phyloP scores from a whole-genome alignment of 352 stramenopile genomes.

The Aphanomyces euteiches region DNA sequence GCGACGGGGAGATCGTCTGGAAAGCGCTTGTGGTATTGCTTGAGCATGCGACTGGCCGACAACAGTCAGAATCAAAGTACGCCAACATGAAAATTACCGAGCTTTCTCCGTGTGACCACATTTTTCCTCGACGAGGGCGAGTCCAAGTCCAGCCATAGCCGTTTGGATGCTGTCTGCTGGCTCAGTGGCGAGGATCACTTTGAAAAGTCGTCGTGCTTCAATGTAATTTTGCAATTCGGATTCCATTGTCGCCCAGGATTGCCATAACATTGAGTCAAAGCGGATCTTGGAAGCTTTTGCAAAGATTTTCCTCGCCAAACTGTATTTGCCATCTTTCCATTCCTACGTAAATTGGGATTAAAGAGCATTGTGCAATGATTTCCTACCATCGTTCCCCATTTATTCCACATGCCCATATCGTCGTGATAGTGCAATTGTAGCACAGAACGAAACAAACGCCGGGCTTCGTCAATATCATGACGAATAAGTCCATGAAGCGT shows the following conservation, averaged over 20 bases:
- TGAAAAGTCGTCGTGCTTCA: slow-evolving; percentile 77
- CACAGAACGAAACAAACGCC: slow-evolving; percentile 74
- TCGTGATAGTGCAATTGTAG: slow-evolving; percentile 72
- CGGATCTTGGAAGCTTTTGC: slow-evolving; percentile 66
- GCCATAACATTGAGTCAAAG: slow-evolving; percentile 71
- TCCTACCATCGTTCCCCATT: slow-evolving; percentile 74
- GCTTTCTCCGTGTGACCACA: slow-evolving; percentile 53
- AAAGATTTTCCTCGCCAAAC: slow-evolving; percentile 84
- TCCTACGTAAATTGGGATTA: slow-evolving; percentile 36
- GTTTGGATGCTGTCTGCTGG: slow-evolving; percentile 37
- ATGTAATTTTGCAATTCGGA: slow-evolving; percentile 64
- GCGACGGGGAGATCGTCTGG: slow-evolving; percentile 51
- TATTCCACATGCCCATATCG: slow-evolving; percentile 90
- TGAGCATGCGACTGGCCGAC: slow-evolving; percentile 37
- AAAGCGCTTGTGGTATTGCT: slow-evolving; percentile 49
- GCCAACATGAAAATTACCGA: slow-evolving; percentile 34
- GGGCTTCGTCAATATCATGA: slow-evolving; percentile 63
- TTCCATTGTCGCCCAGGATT: slow-evolving; percentile 85
- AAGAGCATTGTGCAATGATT: neutral
- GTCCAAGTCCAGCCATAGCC: slow-evolving; percentile 62
- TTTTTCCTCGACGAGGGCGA: slow-evolving; percentile 65
- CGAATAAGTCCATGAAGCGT: slow-evolving; percentile 80
- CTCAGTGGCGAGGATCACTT: slow-evolving; percentile 77
- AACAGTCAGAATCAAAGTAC: neutral
- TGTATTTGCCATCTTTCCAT: slow-evolving; percentile 80